Base-by-base conservation (phyloP, 805 yeast genomes). In the Schizosaccharomyces octosporus region DNA sequence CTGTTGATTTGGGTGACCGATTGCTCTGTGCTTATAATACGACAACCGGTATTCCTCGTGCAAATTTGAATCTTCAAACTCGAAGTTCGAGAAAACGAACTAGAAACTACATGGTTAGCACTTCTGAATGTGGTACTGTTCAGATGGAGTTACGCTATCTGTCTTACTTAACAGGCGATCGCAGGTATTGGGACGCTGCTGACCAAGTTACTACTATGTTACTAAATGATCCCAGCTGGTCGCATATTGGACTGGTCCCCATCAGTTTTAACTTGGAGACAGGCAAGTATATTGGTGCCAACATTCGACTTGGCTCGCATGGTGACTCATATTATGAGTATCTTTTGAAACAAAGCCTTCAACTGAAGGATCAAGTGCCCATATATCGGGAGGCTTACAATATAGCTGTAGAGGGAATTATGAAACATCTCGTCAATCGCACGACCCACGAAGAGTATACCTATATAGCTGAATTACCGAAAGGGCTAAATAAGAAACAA, bases 281-380 rank as follows among this genome's bases (percentile, higher is more conserved):
- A 0, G 96, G 93, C 4, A 73, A 75, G 64, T 87, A 79, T 70
- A 79, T 75, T 63, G 87, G 87, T 0, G 66, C 69, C 1, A 71
- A 78, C 61, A 86, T 90, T 64, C 78, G 96, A 64, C 73, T 89
- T 62, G 97, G 97, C 0, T 84, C 95, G 0, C 77, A 96, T 66
- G 97, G 95, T 59, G 97, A 88, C 71, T 86, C 95, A 0, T 89
- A 88, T 70, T 88, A 89, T 69, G 63, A 89, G 72, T 87, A 87
- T 69, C 74, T 89, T 57, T 75, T 88, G 65, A 88, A 88, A 70
- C 95, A 87, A 71, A 86, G 84, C 67, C 72, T 89, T 65, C 89
- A 85, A 70, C 87, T 96, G 1, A 76, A 76, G 62, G 79, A 79
- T 67, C 70, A 74, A 63, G 85, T 81, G 65, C 71, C 72, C 1